Base-by-base conservation (phyloP, 139 green algal genomes). In the Coccomyxa sp. region DNA sequence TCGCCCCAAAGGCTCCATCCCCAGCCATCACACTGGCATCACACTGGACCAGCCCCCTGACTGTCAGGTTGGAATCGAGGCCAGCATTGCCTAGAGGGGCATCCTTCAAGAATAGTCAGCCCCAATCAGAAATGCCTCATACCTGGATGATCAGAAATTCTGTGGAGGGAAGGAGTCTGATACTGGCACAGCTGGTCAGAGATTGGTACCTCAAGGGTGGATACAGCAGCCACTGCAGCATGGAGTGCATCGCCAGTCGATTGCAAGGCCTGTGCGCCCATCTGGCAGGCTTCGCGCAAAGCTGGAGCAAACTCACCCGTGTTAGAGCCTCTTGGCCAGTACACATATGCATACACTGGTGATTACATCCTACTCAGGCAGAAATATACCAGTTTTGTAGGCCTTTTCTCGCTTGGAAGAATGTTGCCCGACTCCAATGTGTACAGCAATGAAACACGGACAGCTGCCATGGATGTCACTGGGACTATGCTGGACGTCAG, bases 21-120 rank as follows among this genome's bases (percentile, higher is more conserved):
- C 88, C 90, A 0, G 78, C 81, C 92, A 96, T 96, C 38, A 96
- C 76, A 79, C 87, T 89, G 1, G 95, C 95, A 80, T 98, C 95
- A 82, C 91, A 95, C 83, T 98, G 94, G 30, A 97, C 95, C 15
- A n/a, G 1, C 0, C 95, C 95, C 0, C 67, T 28, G 15, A 91
- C 31, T 13, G 88, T 95, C 18, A 98, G 88, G 79, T 95, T 96
- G 32, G 93, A 95, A 32, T 94, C 95, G 0, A 67, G 78, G 23
- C 93, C 95, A 0, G 95, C 94, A 80, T 98, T 98, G 28, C 88
- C 92, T 12, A 87, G 45, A 0, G 86, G 63, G n/a, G 78, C 84
- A 74, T 96, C 91, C 94, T 97, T 89, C 45, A 77, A 25, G 1
- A 30, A 31, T 1, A 75, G 13, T 59, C 16, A 14, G 59, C 59